phyloP scores from a whole-genome alignment of 1,284 basidiomycete species.

The Boletus mariae region DNA sequence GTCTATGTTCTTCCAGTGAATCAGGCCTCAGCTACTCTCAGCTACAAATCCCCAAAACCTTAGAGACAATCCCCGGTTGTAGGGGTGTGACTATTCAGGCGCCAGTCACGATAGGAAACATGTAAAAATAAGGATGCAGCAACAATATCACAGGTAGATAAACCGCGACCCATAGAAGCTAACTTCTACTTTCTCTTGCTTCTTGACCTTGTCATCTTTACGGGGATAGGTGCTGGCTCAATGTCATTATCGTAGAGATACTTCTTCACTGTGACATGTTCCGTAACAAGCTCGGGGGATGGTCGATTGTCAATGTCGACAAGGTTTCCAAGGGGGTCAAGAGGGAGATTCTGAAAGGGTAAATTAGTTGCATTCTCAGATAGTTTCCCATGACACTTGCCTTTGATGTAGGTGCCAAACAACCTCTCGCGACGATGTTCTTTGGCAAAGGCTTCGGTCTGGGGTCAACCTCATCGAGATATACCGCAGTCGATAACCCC shows the following conservation, averaged over 20 bases:
- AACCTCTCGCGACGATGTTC: constrained; percentile 52
- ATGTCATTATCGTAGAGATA: constrained; percentile 80
- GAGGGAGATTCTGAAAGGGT: constrained; percentile 48
- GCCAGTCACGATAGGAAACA: constrained; percentile 4
- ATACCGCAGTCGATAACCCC: constrained; percentile 59
- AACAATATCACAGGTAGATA: constrained; percentile 25
- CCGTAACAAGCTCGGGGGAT: constrained; percentile 56
- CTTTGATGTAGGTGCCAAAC: constrained; percentile 63
- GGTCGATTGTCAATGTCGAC: constrained; percentile 54
- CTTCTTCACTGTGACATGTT: constrained; percentile 72
- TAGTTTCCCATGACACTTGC: constrained; percentile 35
- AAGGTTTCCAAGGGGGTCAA: constrained; percentile 78
- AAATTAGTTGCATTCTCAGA: constrained; percentile 2
- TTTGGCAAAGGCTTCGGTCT: constrained; percentile 43
- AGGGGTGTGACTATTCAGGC: constrained; percentile 2
- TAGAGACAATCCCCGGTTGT: neutral
- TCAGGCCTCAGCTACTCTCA: constrained; percentile 67
- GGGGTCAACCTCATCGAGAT: constrained; percentile 56
- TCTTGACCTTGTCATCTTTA: constrained; percentile 50
- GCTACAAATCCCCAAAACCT: constrained; percentile 21
- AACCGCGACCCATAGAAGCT: constrained; percentile 4
- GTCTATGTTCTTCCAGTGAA: constrained; percentile 77
- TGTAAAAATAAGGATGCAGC: constrained; percentile 35
- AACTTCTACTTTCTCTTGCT: constrained; percentile 40
- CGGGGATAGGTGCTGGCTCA: constrained; percentile 37